Base-by-base conservation (phyloP, 1,284 basidiomycete genomes). In the Cronartium quercuum region DNA sequence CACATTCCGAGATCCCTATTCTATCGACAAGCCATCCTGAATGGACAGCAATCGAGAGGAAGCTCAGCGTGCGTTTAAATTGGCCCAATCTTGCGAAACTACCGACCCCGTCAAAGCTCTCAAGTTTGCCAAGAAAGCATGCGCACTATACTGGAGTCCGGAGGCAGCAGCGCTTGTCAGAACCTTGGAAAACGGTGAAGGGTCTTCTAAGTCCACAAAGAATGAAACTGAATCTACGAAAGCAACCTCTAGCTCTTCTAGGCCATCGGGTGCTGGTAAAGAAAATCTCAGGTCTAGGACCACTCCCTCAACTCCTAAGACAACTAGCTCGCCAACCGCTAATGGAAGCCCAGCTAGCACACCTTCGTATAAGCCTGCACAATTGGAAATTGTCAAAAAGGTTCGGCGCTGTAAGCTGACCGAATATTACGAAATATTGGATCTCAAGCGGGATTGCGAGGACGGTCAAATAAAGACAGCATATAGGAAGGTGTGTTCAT, bases 381-480 rank as follows among this genome's bases (percentile, higher is more conserved):
- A 97, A 82, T 83, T 86, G 37, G 87, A 88, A 18, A 86, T 96
- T 55, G 96, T 99, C 75, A 91, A 91, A 81, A 86, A 92, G 65
- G 90, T 99, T 74, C 87, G 89, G 79, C 83, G 85, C 41, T 98
- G 95, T 84, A 91, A 91, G 81, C 85, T 89, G 24, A 90, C 91
- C 62, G 89, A 93, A 81, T 99, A 96, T 82, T 99, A 99, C 83
- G 90, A 91, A 82, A 97, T 98, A 77, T 83, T 98, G 78, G 85
- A 87, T 1, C 82, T 98, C 75, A 89, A 94, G 82, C 89, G 87
- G 83, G 88, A 88, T 4, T 95, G 93, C 80, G 88, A 92, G 34
- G 95, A 98, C 79, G 86, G 83, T 7, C 94, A 97, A 68, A 87
- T 98, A 75, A 98, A 98, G 85, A 94, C 92, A 83, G 94, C 95